Evolutionary conservation across 73 alveolate species (phyloP), one percentile per base, ranked within the genome.

Genomic region (Loxodes magnus): DNA sequence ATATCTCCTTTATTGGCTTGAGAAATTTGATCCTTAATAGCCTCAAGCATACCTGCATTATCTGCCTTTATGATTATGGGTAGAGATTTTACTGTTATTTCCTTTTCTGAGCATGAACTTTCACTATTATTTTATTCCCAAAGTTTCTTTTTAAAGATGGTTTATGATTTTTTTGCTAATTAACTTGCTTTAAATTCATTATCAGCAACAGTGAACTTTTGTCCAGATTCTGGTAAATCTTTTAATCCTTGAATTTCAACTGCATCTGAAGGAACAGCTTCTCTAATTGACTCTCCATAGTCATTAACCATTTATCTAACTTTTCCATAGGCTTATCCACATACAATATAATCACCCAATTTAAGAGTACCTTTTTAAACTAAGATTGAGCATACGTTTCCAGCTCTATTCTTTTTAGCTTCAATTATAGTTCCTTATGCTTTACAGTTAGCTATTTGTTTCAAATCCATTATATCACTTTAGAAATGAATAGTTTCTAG

Each of bases 191-290:
- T 77, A 16, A 38, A 56, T 28, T 53, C 62, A 29, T 38, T 56
- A 0, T 56, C 36, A 5, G 51, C 56, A 24, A 54, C 81, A 62
- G 67, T 73, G 17, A 80, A 56, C 14, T 68, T 65, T 5, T 30
- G 28, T 15, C 96, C 96, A 4, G 75, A 64, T 33, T 79, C 69
- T 14, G 96, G 96, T 24, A 80, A 33, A 10, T 37, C 77, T 46
- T 76, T 85, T 28, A 85, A 64, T 19, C 96, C 96, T 12, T 71
- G 74, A 12, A 85, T 26, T 39, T 62, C 74, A 12, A 79, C 93
- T 2, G 96, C 92, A 30, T 72, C 41, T 1, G 90, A 82, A 6
- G 92, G 96, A 25, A 31, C 43, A 10, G 88, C 93, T 29, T 49
- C 17, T 51, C 52, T 71, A 1, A 85, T 46, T 0, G 23, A 1